A percentile compares a stretch with the other conserved stretches of the same genome.
Evolutionary conservation across 768 basidiomycete species (phyloP).

Genomic region (Leucosporidium creatinivorum): DNA sequence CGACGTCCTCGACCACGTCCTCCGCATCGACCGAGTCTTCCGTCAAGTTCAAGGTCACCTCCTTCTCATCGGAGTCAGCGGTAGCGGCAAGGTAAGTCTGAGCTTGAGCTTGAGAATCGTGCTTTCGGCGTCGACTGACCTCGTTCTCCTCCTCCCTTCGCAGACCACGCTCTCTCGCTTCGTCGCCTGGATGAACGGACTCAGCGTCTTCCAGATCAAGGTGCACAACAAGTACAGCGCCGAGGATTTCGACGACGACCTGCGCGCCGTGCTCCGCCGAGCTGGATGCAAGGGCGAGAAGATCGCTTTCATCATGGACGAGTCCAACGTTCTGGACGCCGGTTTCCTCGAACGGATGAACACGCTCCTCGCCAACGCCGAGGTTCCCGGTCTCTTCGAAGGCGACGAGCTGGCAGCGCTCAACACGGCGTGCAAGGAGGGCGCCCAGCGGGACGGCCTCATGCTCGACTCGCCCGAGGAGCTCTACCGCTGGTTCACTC

Average conservation of each 20-base stretch:
- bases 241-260: constrained; percentile 96
- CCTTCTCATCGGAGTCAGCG: constrained; percentile 93
- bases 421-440: constrained; percentile 99
- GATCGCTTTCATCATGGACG: constrained; percentile 99
- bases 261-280: constrained; percentile 87
- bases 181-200: constrained; percentile 99
- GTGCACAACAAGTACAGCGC: constrained; percentile 99
- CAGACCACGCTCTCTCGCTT: constrained; percentile 96
- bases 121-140: not conserved
- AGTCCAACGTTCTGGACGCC: constrained; percentile 97
- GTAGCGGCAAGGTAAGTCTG: constrained; percentile 80
- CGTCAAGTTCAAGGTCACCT: constrained; percentile 95
- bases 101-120: constrained; percentile 3
- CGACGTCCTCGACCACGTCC: constrained; percentile 93
- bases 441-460: constrained; percentile 94
- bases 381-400: constrained; percentile 99
- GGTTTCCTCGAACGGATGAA: constrained; percentile 99
- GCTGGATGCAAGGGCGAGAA: constrained; percentile 98
- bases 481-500: constrained; percentile 96
- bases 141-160: constrained; percentile 3
- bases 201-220: constrained; percentile 99
- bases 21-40: constrained; percentile 97
- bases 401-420: constrained; percentile 97
- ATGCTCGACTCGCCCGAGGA: constrained; percentile 99
- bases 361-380: constrained; percentile 96